Conservation (phyloP, 2,329 filamentous ascomycete species). For the Venturia carpophila region DNA sequence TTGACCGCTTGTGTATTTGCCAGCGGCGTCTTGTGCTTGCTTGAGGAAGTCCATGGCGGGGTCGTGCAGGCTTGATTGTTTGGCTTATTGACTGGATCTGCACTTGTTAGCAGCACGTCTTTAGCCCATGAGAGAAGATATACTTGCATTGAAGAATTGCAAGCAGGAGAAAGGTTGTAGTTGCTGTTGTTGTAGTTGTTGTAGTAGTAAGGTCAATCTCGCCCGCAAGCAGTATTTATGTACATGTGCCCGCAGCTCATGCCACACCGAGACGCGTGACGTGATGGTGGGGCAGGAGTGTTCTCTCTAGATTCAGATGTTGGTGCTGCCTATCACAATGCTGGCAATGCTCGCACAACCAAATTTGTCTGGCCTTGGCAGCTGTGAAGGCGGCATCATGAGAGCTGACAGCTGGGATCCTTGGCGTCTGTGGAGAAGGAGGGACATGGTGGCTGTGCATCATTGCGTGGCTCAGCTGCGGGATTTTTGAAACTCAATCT, state of each 20-base stretch:
- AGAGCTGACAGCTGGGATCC: not conserved
- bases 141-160: not conserved
- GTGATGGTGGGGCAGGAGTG: not conserved
- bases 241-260: not conserved
- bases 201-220: not conserved
- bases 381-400: not conserved
- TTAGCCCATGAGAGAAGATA: not conserved
- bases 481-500: not conserved
- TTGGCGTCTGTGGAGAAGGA: not conserved
- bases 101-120: not conserved
- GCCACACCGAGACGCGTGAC: not conserved
- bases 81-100: not conserved
- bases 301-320: conserved; percentile 4
- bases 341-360: not conserved
- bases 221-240: not conserved
- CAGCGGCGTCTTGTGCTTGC: conserved; percentile 9
- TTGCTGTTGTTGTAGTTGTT: no score
- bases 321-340: not conserved
- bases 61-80: not conserved
- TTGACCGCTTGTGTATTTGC: conserved; percentile 10
- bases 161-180: not conserved
- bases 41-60: conserved; percentile 18
- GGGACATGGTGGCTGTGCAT: not conserved
- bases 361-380: not conserved
- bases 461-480: not conserved